These are phyloP conservation scores for Moringa oleifera DNA, from an alignment of 345 rosid species.

Conservation along the genomic window DNA sequence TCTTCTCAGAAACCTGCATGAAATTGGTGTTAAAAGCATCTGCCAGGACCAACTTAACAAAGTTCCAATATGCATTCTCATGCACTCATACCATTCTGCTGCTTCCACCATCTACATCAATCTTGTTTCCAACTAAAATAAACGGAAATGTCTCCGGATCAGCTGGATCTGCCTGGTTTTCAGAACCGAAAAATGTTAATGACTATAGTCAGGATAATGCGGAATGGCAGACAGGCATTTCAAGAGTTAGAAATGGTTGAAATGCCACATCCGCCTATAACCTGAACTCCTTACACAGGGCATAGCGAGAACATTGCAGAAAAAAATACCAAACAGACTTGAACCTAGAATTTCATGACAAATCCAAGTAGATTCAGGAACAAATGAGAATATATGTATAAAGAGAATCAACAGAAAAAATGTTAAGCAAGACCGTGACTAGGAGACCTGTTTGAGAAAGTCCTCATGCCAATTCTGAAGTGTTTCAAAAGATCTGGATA, in stretches of 20 bases:
- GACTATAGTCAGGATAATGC: not conserved
- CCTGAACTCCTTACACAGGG: too few relatives aligned
- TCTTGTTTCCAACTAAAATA: conserved; percentile 70
- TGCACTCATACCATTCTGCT: conserved; percentile 52
- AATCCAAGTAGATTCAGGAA: too few relatives aligned
- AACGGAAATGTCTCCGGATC: conserved; percentile 62
- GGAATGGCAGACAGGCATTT: not conserved
- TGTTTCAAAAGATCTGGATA: conserved; percentile 50
- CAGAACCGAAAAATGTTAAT: not conserved
- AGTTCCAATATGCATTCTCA: not conserved
- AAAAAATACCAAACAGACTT: too few relatives aligned
- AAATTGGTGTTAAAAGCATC: not conserved
- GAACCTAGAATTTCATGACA: too few relatives aligned
- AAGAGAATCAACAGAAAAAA: too few relatives aligned
- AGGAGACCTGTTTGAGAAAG: conserved; percentile 69
- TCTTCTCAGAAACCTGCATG: conserved; percentile 60
- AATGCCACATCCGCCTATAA: too few relatives aligned
- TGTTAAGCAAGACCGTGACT: too few relatives aligned
- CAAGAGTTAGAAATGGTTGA: too few relatives aligned
- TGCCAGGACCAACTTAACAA: not conserved
- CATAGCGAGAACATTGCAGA: too few relatives aligned
- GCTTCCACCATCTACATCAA: conserved; percentile 68
- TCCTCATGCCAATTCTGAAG: conserved; percentile 67
- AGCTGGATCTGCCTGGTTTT: conserved; percentile 55
- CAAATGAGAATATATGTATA: too few relatives aligned